These are phyloP conservation scores for Pythium aphanidermatum DNA, from an alignment of 352 stramenopile species.

Conservation along the genomic window DNA sequence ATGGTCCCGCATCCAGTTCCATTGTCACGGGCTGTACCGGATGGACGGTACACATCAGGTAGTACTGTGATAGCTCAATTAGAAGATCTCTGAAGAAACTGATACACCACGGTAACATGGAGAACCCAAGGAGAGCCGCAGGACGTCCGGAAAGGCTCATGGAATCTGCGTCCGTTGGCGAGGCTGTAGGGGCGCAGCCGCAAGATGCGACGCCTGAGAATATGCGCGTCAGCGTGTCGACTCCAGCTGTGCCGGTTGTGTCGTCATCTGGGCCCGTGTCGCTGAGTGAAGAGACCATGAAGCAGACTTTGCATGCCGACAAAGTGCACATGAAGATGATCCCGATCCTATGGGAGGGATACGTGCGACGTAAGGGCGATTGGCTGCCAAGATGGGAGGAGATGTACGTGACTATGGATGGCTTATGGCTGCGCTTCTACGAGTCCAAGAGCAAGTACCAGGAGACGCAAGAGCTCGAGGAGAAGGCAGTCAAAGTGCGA, in stretches of 20 bases:
- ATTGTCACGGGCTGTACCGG: too few species aligned
- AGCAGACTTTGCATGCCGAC: constrained; percentile 21
- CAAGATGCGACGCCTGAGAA: neutral
- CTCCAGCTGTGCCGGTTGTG: constrained; percentile 2
- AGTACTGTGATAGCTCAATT: too few species aligned
- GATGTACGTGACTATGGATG: constrained; percentile 58
- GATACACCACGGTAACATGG: too few species aligned
- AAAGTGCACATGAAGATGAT: constrained; percentile 49
- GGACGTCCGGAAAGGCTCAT: too few species aligned
- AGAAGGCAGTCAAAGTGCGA: constrained; percentile 20
- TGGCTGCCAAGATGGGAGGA: constrained; percentile 80
- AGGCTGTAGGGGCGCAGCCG: neutral
- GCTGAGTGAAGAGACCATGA: constrained; percentile 31
- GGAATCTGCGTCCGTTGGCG: too few species aligned
- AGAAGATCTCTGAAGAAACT: too few species aligned
- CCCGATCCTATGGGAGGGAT: constrained; percentile 61
- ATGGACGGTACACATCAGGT: too few species aligned
- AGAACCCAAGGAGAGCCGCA: too few species aligned
- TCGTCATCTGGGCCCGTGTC: constrained; percentile 1
- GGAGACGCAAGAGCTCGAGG: constrained; percentile 32
- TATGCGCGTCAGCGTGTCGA: constrained; percentile 4
- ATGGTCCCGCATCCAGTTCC: too few species aligned
- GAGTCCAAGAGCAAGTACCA: constrained; percentile 57
- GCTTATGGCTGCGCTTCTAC: constrained; percentile 51
- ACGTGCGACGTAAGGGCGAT: constrained; percentile 61